phyloP scores from a whole-genome alignment of 139 green algal species.

The Microglena sp. region DNA sequence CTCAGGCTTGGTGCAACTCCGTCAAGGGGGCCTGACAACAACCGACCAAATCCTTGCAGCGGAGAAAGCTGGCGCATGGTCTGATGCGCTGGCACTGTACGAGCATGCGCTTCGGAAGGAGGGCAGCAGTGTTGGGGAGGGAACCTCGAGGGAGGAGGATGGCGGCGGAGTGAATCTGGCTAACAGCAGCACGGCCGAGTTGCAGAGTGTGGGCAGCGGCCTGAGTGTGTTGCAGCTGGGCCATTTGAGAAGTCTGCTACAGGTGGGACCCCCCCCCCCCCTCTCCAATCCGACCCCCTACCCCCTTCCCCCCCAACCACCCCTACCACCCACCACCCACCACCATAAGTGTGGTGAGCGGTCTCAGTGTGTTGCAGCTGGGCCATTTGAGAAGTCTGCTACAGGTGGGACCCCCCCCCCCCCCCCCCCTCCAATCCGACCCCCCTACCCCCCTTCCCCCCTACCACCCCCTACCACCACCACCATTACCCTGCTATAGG shows the following conservation, averaged over 20 bases:
- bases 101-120: constrained; percentile 50
- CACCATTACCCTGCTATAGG: too few relatives aligned
- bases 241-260: constrained; percentile 54
- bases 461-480: not conserved
- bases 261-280: constrained; percentile 4
- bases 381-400: constrained; percentile 34
- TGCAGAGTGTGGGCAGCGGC: not conserved
- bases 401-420: not conserved
- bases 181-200: constrained; percentile 6
- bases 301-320: not conserved
- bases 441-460: not conserved
- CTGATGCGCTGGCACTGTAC: constrained; percentile 74
- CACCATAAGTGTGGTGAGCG: too few relatives aligned
- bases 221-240: constrained; percentile 31
- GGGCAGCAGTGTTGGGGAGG: not conserved
- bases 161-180: not conserved
- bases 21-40: constrained; percentile 34
- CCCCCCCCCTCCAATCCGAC: not conserved
- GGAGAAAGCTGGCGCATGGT: constrained; percentile 82
- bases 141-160: not conserved
- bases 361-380: too few relatives aligned
- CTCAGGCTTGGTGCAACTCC: constrained; percentile 59
- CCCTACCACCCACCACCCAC: too few relatives aligned
- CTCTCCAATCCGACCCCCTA: not conserved
- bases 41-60: constrained; percentile 52